Evolutionary conservation across 1,284 basidiomycete species (phyloP).

Genomic region (Caloboletus inedulis): DNA sequence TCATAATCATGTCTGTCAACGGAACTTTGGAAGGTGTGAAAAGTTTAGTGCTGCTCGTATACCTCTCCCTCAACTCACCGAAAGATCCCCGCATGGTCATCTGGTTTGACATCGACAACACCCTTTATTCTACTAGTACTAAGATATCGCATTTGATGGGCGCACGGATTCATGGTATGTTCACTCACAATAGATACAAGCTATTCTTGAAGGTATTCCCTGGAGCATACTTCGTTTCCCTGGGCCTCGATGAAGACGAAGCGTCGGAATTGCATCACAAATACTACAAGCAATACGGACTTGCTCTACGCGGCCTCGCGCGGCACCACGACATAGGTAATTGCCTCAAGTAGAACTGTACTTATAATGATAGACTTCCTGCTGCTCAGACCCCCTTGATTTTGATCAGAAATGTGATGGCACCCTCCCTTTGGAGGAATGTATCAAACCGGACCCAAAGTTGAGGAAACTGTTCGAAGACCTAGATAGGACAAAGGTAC

Average conservation of each 20-base stretch:
- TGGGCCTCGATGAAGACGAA: slow-evolving; percentile 67
- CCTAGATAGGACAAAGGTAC: slow-evolving; percentile 72
- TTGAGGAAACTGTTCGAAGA: slow-evolving; percentile 72
- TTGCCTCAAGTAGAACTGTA: slow-evolving; percentile 3
- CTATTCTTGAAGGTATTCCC: background rate
- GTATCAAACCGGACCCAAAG: slow-evolving; percentile 65
- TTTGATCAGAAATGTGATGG: slow-evolving; percentile 86
- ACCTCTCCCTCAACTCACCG: slow-evolving; percentile 5
- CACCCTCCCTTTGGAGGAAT: slow-evolving; percentile 77
- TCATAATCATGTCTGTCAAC: slow-evolving; percentile 21
- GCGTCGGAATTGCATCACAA: slow-evolving; percentile 69
- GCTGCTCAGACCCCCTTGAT: slow-evolving; percentile 70
- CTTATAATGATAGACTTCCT: background rate
- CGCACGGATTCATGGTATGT: slow-evolving; percentile 68
- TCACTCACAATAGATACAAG: background rate
- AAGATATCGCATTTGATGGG: slow-evolving; percentile 82
- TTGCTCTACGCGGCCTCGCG: slow-evolving; percentile 81
- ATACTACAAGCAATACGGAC: slow-evolving; percentile 81
- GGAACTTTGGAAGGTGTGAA: slow-evolving; percentile 26
- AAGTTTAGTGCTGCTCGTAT: background rate
- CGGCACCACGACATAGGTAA: slow-evolving; percentile 77
- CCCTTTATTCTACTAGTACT: slow-evolving; percentile 73
- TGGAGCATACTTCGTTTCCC: slow-evolving; percentile 70
- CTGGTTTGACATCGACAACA: slow-evolving; percentile 89
- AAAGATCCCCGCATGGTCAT: slow-evolving; percentile 52